These are phyloP conservation scores for Podila verticillata DNA, from an alignment of 192 early-diverging fungal genomes.

Conservation along the genomic window DNA sequence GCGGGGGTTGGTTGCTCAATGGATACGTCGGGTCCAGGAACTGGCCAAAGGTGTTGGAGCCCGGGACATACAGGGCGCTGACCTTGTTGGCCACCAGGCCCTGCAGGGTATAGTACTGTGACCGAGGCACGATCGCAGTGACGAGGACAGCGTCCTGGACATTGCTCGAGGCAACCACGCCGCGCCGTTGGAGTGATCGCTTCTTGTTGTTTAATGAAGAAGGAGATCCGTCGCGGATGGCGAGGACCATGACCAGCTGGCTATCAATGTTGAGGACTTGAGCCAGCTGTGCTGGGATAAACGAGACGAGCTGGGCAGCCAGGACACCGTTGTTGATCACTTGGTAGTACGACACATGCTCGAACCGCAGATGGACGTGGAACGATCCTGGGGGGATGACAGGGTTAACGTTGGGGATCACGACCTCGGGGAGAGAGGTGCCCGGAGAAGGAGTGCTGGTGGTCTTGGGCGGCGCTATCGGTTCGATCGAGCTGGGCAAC, in stretches of 20 bases:
- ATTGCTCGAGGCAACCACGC: constrained; percentile 13
- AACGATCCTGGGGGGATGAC: constrained; percentile 21
- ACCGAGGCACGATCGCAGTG: constrained; percentile 17
- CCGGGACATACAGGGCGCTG: constrained; percentile 14
- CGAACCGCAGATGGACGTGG: constrained; percentile 25
- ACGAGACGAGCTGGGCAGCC: constrained; percentile 41
- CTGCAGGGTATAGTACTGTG: constrained; percentile 19
- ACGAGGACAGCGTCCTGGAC: constrained; percentile 27
- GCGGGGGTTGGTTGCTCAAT: constrained; percentile 16
- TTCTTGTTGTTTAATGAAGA: not conserved
- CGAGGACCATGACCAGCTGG: constrained; percentile 21
- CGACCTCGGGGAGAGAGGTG: constrained; percentile 34
- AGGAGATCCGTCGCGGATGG: constrained; percentile 28
- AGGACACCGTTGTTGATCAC: constrained; percentile 45
- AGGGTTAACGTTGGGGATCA: constrained; percentile 35
- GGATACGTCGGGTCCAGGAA: constrained; percentile 22
- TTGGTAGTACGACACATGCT: constrained; percentile 40
- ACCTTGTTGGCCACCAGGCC: constrained; percentile 5
- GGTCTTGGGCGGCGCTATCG: constrained; percentile 18
- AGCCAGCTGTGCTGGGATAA: constrained; percentile 27
- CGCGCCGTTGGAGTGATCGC: constrained; percentile 4
- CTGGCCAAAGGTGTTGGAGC: constrained; percentile 26
- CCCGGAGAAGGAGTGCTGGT: constrained; percentile 14
- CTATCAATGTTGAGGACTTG: constrained; percentile 3
- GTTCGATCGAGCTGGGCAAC: constrained; percentile 36